Base-by-base conservation (phyloP, 352 stramenopile genomes). In the Globisporangium rhizosaccharum region DNA sequence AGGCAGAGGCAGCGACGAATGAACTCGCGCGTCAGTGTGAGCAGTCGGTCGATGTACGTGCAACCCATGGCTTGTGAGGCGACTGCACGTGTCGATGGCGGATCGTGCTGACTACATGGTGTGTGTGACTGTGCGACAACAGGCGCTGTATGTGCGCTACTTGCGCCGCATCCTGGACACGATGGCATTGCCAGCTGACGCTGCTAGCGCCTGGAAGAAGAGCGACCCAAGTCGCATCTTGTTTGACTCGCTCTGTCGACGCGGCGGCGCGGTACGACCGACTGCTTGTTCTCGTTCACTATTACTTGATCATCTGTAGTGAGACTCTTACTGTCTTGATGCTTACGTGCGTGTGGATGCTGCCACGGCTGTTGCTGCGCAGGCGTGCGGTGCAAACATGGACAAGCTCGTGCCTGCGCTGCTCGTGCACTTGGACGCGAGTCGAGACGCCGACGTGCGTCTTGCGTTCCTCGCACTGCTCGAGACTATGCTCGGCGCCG, bases 391-490 rank as follows among this genome's bases (percentile, higher is more conserved):
- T 15, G 70, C 74, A 18, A 87, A 79, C 47, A 71, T 94, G 63
- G 60, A 53, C 15, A 72, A 70, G 54, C 65, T 92, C 26, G 67
- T 90, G 0, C 79, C 81, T 17, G 79, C 86, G 36, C 59, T 92
- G 44, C 58, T 94, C 42, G 45, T 82, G 11, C 82, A 94, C 59
- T 58, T 94, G 45, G 77, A 87, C 11, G 68, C 79, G 33, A 54
- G 62, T n/a, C 75, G 79, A 36, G 85, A 91, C 44, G 75, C 82
- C 7, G 82, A 92, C 59, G 76, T 94, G 44, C 81, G 85, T 4
- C 68, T 94, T 18, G 73, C 81, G 33, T 94, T 92, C 59, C 75
- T 94, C 51, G 83, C 84, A n/a, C 72, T 95, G 33, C 61, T 95
- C 14, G 82, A 95, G 65, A 90, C 85, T 4, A 87, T 94, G 78